A percentile compares a stretch with the other conserved stretches of the same genome.
Evolutionary conservation across 2,329 filamentous ascomycete genomes (phyloP).

Genomic region (Hirsutella thompsonii): DNA sequence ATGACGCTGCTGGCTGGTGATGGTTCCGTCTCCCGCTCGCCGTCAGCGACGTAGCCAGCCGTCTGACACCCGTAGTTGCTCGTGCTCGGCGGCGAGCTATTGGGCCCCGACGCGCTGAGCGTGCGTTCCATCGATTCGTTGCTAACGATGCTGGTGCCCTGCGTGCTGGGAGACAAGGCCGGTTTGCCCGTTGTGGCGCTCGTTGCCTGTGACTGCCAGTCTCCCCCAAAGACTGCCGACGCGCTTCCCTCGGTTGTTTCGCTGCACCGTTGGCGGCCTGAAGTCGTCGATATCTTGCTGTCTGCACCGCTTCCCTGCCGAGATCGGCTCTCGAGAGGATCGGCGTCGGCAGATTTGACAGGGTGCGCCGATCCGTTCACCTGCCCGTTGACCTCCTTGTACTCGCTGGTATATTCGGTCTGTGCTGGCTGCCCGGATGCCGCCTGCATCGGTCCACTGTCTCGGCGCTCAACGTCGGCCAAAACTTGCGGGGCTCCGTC

Average conservation of each 20-base stretch:
- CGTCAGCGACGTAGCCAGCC: constrained; percentile 12
- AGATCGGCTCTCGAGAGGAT: constrained; percentile 29
- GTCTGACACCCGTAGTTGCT: constrained; percentile 13
- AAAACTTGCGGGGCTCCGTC: constrained; percentile 11
- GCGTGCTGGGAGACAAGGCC: constrained; percentile 51
- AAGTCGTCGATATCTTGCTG: constrained; percentile 23
- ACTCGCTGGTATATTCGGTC: neutral
- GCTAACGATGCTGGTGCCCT: constrained; percentile 53
- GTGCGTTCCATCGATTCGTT: constrained; percentile 41
- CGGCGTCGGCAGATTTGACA: constrained; percentile 32
- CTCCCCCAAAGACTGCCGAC: constrained; percentile 38
- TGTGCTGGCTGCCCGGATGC: neutral
- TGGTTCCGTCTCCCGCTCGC: constrained; percentile 16
- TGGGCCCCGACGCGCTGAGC: constrained; percentile 26
- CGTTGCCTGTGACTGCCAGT: constrained; percentile 51
- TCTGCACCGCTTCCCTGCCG: constrained; percentile 18
- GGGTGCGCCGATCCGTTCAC: constrained; percentile 28
- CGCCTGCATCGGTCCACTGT: constrained; percentile 12
- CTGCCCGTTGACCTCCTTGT: constrained; percentile 31
- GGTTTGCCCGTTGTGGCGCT: constrained; percentile 51
- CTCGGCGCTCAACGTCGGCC: constrained; percentile 10
- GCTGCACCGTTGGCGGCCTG: constrained; percentile 41
- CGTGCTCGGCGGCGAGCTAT: constrained; percentile 23
- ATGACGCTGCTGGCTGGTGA: constrained; percentile 28
- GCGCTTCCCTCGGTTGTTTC: constrained; percentile 49